Base-by-base conservation (phyloP, 495 filamentous ascomycete species). In the Melanomma pulvis-pyrius region DNA sequence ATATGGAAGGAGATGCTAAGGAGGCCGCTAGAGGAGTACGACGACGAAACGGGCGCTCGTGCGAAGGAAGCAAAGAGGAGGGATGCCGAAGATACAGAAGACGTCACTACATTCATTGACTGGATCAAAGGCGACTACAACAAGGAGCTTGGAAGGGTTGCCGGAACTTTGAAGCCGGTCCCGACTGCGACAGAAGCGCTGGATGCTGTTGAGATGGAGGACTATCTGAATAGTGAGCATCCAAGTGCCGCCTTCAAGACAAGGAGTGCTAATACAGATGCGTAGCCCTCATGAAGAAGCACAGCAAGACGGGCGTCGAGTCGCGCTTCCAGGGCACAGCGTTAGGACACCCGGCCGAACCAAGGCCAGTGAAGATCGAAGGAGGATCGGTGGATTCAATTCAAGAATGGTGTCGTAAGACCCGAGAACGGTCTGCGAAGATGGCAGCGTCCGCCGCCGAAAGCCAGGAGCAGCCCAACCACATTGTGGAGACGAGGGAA, bases 231-330 rank as follows among this genome's bases (percentile, higher is more conserved):
- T 21, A 79, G 85, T 89, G 72, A 71, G 62, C 61, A 36, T 13
- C 15, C 9, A 19, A 15, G 15, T 15, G n/a, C 25, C 30, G 7
- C 19, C 52, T 51, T 26, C 46, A 47, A 13, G 13, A 9, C n/a
- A 19, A 47, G 4, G 4, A 22, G 9, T 50, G 48, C 63, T 68
- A 63, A 67, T 36, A 52, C 22, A 3, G 7, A 26, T 25, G 2
- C 44, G n/a, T n/a, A 74, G 76, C 60, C 19, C 79, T 96, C 61
- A 94, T 92, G 75, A 90, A 90, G 73, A 93, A 92, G 63, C 89
- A 93, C 74, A 90, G 85, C 75, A 93, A 92, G 71, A 90, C 86
- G 3, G 87, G 87, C 32, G 91, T 94, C 67, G 90, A 93, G 65
- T 86, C 88, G 11, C 84, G 92, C 65, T 96, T 88, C 75, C 82